A percentile compares a stretch with the other conserved stretches of the same genome.
Conservation (phyloP, 2,329 filamentous ascomycete species). For the Alternaria triticina region DNA sequence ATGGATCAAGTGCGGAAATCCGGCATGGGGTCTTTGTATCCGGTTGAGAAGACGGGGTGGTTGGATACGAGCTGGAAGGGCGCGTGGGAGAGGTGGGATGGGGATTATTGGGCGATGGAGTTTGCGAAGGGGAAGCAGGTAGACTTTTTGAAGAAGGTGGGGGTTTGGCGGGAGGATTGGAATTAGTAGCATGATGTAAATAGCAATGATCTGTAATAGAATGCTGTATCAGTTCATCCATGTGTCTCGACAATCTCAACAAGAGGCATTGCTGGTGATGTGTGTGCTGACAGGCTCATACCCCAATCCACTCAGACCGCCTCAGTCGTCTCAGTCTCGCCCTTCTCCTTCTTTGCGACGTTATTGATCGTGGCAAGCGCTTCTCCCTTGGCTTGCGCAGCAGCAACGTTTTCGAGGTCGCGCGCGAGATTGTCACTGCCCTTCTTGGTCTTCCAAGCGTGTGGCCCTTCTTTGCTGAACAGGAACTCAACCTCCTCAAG, state of each 20-base stretch:
- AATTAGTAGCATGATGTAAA: neutral
- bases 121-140: neutral
- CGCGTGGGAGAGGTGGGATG: slow-evolving; percentile 16
- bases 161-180: neutral
- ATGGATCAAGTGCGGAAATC: slow-evolving; percentile 7
- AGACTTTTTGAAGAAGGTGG: neutral
- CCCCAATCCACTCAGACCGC: neutral
- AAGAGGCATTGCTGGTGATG: neutral
- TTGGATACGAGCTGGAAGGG: neutral
- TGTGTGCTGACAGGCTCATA: too few relatives aligned
- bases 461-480: slow-evolving; percentile 61
- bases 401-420: slow-evolving; percentile 30
- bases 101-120: neutral
- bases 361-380: slow-evolving; percentile 30
- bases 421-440: slow-evolving; percentile 33
- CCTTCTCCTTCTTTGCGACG: slow-evolving; percentile 27
- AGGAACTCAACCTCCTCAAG: slow-evolving; percentile 79
- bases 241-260: too few relatives aligned
- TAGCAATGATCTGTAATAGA: too few relatives aligned
- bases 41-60: neutral
- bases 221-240: neutral
- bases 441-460: slow-evolving; percentile 62
- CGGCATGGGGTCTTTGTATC: slow-evolving; percentile 1
- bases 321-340: slow-evolving; percentile 7
- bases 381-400: slow-evolving; percentile 32